Evolutionary conservation across 768 basidiomycete species (phyloP), one percentile per base, ranked within the genome.

Genomic region (Kwoniella europaea): DNA sequence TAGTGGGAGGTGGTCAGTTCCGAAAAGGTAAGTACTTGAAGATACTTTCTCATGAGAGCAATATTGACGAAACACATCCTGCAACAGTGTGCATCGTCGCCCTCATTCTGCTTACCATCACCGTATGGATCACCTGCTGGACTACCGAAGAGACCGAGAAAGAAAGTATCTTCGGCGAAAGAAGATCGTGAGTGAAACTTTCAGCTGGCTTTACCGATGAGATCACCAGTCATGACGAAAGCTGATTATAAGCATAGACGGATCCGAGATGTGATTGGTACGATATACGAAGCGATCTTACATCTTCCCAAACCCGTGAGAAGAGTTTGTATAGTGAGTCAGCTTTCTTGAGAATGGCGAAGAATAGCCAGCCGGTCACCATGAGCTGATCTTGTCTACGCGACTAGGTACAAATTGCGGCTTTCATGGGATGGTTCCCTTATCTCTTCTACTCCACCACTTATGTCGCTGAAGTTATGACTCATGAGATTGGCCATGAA

Each of bases 381-480:
- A 55, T 16, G 20, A 20, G 65, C 54, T 20, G 10, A 63, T 65
- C 60, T 22, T 41, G 7, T 18, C 13, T 4, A 18, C 12, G 10
- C 18, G 24, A 13, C 16, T 90, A 91, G 78, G 94, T 97, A 3
- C 95, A 98, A 79, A 84, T 98, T 18, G 95, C 93, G 80, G 94
- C 95, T 2, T 98, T 96, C 82, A 96, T 96, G 93, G 94, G 93
- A 74, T 98, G 95, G 93, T 98, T 98, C 79, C 95, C 95, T 1
- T 98, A 94, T 86, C 86, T 97, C 52, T 97, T 98, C 84, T 81
- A 83, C 68, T 93, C 92, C 16, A 98, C 95, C 10, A 95, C 94
- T 1, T 98, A 95, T 80, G 88, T 98, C 65, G 93, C 93, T 4
- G 94, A 97, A 84, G 86, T 97, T 20, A 94, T 98, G 93, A 93